These are phyloP conservation scores for Talaromyces rugulosus DNA, from an alignment of 2,329 filamentous ascomycete genomes.

Conservation along the genomic window DNA sequence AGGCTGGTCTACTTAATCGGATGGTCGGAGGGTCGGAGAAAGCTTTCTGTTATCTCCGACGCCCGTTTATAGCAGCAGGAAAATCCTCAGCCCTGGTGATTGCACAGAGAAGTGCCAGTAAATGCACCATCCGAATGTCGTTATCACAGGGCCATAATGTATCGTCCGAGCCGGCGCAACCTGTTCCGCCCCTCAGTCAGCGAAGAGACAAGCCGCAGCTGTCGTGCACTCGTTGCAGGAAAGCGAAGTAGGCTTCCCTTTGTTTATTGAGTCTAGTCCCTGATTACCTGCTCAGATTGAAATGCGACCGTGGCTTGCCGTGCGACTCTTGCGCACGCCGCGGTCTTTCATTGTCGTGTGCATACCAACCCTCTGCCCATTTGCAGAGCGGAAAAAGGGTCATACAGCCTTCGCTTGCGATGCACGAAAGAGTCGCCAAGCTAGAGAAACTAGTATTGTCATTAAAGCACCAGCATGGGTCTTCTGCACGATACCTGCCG, in stretches of 20 bases:
- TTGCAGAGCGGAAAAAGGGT: slow-evolving; percentile 9
- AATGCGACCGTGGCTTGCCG: slow-evolving; percentile 12
- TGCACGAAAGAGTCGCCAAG: slow-evolving; percentile 9
- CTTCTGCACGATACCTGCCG: neutral
- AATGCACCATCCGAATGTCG: neutral
- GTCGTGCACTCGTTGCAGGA: slow-evolving; percentile 11
- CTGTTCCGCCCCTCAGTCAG: slow-evolving; percentile 10
- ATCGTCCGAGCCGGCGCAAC: neutral
- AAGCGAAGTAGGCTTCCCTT: slow-evolving; percentile 7
- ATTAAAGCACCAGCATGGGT: neutral
- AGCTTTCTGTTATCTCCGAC: neutral
- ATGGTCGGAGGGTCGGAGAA: slow-evolving; percentile 9
- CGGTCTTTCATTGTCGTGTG: slow-evolving; percentile 8
- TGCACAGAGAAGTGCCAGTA: neutral
- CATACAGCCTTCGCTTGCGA: slow-evolving; percentile 2
- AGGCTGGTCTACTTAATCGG: neutral
- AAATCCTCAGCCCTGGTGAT: neutral
- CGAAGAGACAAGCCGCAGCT: slow-evolving; percentile 14
- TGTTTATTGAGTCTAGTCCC: neutral
- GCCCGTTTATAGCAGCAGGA: neutral
- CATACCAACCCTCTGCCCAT: slow-evolving; percentile 3
- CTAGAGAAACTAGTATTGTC: slow-evolving; percentile 8
- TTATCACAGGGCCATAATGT: neutral
- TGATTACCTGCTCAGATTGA: neutral
- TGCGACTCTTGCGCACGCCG: slow-evolving; percentile 10